A percentile compares a stretch with the other conserved stretches of the same genome.
Evolutionary conservation across 2,329 filamentous ascomycete species (phyloP).

Genomic region (Trichoderma citrinoviride): DNA sequence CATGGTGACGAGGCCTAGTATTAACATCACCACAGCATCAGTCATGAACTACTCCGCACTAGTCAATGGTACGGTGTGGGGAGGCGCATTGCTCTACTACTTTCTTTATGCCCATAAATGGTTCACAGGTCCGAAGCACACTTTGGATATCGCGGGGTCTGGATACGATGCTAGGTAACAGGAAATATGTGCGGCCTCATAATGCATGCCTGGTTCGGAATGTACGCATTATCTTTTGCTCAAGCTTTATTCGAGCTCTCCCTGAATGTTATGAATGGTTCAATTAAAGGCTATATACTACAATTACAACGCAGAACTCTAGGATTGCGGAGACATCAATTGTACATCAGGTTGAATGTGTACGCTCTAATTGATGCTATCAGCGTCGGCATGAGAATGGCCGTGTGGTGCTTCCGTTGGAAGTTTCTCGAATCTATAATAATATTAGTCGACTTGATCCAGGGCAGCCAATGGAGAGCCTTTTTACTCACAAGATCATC

Average conservation of each 20-base stretch:
- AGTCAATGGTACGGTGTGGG: conserved; percentile 2
- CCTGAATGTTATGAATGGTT: no score
- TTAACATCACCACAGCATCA: not conserved
- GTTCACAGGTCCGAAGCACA: conserved; percentile 7
- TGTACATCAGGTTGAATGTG: not conserved
- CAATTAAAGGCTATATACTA: no score
- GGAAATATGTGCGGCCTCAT: no score
- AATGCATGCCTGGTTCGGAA: no score
- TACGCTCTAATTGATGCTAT: not conserved
- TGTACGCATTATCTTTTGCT: no score
- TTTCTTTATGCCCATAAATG: not conserved
- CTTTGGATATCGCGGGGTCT: not conserved
- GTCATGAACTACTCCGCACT: conserved; percentile 9
- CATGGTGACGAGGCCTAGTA: not conserved
- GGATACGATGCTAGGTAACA: not conserved
- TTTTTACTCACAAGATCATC: conserved; percentile 31
- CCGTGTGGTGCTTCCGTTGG: conserved; percentile 21
- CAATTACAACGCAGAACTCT: not conserved
- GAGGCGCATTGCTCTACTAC: conserved; percentile 4
- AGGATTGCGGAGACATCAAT: not conserved
- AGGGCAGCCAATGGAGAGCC: not conserved
- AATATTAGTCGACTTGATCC: not conserved
- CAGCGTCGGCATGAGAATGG: conserved; percentile 25
- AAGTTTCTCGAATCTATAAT: conserved; percentile 26
- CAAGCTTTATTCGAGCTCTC: no score